Evolutionary conservation across 164 flowering plant genomes (phyloP).

Genomic region (Hamamelis virginiana): DNA sequence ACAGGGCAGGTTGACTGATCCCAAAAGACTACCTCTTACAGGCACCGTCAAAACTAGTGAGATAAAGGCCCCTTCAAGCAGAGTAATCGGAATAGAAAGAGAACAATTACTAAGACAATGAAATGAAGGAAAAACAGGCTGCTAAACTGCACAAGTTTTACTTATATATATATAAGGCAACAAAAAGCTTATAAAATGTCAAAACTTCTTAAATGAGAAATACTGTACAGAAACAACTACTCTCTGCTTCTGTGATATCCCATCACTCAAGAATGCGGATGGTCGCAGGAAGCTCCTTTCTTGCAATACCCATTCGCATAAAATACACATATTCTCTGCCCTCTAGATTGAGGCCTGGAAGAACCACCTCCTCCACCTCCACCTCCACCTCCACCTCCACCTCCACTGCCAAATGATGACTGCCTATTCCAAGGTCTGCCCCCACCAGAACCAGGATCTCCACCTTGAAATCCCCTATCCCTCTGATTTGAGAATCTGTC

Average conservation of each 20-base stretch:
- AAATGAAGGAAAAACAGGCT: not conserved
- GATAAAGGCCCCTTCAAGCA: not conserved
- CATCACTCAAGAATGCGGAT: conserved; percentile 38
- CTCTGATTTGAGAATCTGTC: conserved; percentile 40
- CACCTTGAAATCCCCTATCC: conserved; percentile 41
- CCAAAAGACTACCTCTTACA: no score
- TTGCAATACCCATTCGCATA: conserved; percentile 68
- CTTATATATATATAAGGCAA: not conserved
- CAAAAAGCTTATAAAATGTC: not conserved
- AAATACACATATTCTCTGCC: conserved; percentile 53
- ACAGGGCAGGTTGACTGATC: no score
- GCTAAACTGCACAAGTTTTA: conserved; percentile 5
- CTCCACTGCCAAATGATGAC: conserved; percentile 39
- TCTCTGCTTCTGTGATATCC: conserved; percentile 11
- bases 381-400: conserved; percentile 38
- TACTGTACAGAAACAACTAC: conserved; percentile 26
- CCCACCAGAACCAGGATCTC: conserved; percentile 47
- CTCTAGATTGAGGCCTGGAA: conserved; percentile 31
- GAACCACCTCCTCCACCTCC: conserved; percentile 47
- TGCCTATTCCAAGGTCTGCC: conserved; percentile 49
- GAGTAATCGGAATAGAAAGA: not conserved
- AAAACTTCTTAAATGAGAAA: not conserved
- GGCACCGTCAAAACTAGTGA: not conserved
- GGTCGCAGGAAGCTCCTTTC: conserved; percentile 71
- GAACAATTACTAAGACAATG: not conserved